Evolutionary conservation across 805 yeast species (phyloP), one percentile per base, ranked within the genome.

Genomic region (Barnettozyma botsteinii): DNA sequence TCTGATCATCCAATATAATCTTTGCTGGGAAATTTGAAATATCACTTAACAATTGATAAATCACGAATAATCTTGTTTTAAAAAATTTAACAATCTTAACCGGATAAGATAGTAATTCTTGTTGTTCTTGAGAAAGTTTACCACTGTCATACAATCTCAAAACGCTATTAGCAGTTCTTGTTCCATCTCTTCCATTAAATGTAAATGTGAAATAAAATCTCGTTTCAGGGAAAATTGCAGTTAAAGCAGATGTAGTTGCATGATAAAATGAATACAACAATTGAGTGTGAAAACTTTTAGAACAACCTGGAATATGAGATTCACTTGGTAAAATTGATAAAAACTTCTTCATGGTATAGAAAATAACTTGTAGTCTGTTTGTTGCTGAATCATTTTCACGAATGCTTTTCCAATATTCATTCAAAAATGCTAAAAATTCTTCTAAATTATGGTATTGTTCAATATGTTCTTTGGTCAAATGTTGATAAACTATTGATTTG

Each of bases 211-310:
- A 64, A 30, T 57, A 55, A 42, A 62, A 64, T 30, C 65, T 45
- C 4, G 57, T 55, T 41, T 64, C 68, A 9, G 67, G 60, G 38
- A 61, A 62, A 24, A 64, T 47, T 1, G 66, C 63, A 41, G 56
- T 62, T 33, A 64, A 37, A 1, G 60, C 54, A 14, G 60, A 49
- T 12, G 60, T 52, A 5, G 51, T 57, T 4, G 66, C 65, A 33
- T 60, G 65, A 44, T 52, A 64, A 43, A 59, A 64, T 7, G 58
- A 42, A 22, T 53, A 54, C 11, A 64, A 42, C 13, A 63, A 38
- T n/a, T 50, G 41, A 11, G 48, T 42, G 21, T 52, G 52, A 39
- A 47, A 48, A 3, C 39, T 6, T 14, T 41, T 29, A 4, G 40
- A 8, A 2, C 26, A 22, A 8, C 34, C 11, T 8, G 37, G 37